Conservation (phyloP, 1,284 basidiomycete genomes). For the Phaffia rhodozyma region DNA sequence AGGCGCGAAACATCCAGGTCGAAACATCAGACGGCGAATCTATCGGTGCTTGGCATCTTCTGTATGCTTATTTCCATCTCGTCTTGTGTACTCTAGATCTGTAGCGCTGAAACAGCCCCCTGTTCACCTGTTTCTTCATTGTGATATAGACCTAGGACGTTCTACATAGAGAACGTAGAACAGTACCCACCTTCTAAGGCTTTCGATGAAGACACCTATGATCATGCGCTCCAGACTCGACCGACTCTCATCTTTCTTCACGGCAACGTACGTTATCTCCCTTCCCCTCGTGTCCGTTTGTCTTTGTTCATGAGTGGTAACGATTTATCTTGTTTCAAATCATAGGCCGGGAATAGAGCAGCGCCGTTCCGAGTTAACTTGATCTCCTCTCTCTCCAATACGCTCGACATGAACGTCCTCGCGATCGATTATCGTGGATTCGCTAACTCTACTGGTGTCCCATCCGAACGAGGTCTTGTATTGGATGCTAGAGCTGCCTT, state of each 20-base stretch:
- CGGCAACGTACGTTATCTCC: conserved; percentile 49
- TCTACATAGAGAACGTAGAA: conserved; percentile 14
- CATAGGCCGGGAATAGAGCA: conserved; percentile 28
- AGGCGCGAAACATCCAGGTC: conserved; percentile 60
- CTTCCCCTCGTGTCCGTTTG: not conserved
- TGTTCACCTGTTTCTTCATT: not conserved
- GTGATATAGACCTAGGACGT: conserved; percentile 20
- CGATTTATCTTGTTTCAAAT: not conserved
- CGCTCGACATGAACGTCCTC: conserved; percentile 61
- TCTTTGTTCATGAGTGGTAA: not conserved
- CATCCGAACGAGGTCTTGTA: conserved; percentile 60
- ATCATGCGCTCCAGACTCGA: conserved; percentile 44
- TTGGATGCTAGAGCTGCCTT: conserved; percentile 68
- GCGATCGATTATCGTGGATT: conserved; percentile 88
- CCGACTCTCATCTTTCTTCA: conserved; percentile 81
- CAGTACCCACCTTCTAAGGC: conserved; percentile 21
- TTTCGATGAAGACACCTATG: conserved; percentile 28
- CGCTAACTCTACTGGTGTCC: conserved; percentile 68
- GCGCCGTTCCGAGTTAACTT: conserved; percentile 31
- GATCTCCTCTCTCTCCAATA: conserved; percentile 50
- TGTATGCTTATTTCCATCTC: conserved; percentile 39
- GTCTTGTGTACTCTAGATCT: conserved; percentile 23
- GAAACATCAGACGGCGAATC: conserved; percentile 61
- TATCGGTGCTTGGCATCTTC: conserved; percentile 80
- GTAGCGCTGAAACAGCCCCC: conserved; percentile 28